Evolutionary conservation across 306 rosid genomes (phyloP).

Genomic region (Psophocarpus tetragonolobus): DNA sequence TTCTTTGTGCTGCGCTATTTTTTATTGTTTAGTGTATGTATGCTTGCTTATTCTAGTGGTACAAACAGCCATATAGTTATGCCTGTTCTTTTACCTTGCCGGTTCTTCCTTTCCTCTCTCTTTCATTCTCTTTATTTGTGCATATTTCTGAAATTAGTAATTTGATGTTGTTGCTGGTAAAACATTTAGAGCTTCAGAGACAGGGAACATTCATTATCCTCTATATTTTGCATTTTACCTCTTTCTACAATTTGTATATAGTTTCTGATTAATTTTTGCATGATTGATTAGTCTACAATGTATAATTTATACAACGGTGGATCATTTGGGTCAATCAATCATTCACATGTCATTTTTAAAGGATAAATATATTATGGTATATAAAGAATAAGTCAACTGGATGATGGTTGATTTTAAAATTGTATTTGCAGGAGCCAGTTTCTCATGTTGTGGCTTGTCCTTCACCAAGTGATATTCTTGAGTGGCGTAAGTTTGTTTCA

Average conservation of each 20-base stretch:
- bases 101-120: not conserved
- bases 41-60: slow-evolving; percentile 7
- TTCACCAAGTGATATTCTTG: slow-evolving; percentile 91
- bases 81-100: slow-evolving; percentile 11
- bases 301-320: not conserved
- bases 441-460: slow-evolving; percentile 95
- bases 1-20: slow-evolving; percentile 6
- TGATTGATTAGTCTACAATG: not conserved
- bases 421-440: slow-evolving; percentile 83
- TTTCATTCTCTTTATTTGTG: not conserved
- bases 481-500: slow-evolving; percentile 87
- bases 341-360: not conserved
- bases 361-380: not conserved
- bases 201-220: not conserved
- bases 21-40: not conserved
- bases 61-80: slow-evolving; percentile 9
- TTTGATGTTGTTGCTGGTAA: slow-evolving; percentile 18
- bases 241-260: not conserved
- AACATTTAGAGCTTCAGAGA: slow-evolving; percentile 17
- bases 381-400: slow-evolving; percentile 2
- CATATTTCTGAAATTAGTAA: not conserved
- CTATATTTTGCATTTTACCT: slow-evolving; percentile 23
- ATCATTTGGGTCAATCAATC: slow-evolving; percentile 12
- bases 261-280: slow-evolving; percentile 9
- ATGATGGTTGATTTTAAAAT: slow-evolving; percentile 35